phyloP scores from a whole-genome alignment of 306 rosid species.

The Trifolium subterraneum region DNA sequence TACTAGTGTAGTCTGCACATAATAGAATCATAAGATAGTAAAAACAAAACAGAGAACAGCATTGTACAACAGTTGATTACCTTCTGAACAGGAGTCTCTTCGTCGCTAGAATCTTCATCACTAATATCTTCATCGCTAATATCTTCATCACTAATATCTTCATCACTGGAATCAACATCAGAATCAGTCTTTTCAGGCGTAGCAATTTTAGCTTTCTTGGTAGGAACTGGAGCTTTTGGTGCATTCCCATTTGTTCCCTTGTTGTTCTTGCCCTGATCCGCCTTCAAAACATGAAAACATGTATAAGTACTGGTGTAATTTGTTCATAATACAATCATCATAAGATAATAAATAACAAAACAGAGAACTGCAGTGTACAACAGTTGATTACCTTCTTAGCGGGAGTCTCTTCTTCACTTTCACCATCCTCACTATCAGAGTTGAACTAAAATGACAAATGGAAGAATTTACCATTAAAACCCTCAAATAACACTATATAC shows the following conservation, averaged over 20 bases:
- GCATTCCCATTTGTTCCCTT: conserved; percentile 56
- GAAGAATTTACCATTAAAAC: conserved; percentile 3
- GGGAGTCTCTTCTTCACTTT: conserved; percentile 48
- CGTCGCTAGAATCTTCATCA: conserved; percentile 13
- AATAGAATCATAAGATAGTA: conserved; percentile 7
- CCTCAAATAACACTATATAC: neutral
- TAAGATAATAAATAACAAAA: neutral
- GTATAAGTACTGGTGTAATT: neutral
- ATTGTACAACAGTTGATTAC: conserved; percentile 38
- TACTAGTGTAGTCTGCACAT: neutral
- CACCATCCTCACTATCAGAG: conserved; percentile 22
- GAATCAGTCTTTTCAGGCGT: too few species aligned
- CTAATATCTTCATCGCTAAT: conserved; percentile 36
- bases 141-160: too few species aligned
- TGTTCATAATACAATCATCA: conserved; percentile 4
- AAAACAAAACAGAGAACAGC: neutral
- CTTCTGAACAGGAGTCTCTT: conserved; percentile 64
- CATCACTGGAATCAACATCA: too few species aligned
- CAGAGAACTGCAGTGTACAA: neutral
- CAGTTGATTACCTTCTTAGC: conserved; percentile 63
- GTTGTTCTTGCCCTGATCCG: conserved; percentile 62
- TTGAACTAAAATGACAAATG: conserved; percentile 45
- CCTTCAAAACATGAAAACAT: conserved; percentile 39
- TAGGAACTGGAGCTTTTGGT: too few species aligned
- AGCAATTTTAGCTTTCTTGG: too few species aligned